phyloP scores from a whole-genome alignment of 768 basidiomycete genomes.

The Rubroboletus satanas region DNA sequence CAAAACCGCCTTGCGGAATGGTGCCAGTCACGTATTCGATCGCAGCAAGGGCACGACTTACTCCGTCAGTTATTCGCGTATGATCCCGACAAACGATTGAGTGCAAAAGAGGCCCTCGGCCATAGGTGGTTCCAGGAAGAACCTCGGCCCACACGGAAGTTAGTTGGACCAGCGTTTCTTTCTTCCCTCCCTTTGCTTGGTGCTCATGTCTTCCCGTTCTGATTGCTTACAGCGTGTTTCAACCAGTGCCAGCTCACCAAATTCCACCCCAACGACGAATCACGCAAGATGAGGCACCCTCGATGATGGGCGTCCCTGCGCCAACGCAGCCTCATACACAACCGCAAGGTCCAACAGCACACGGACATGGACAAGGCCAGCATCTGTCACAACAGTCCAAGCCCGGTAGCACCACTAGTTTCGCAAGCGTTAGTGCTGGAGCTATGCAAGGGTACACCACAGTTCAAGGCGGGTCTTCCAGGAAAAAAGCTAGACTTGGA shows the following conservation, averaged over 20 bases:
- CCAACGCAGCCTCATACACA: conserved; percentile 43
- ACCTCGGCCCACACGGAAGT: conserved; percentile 84
- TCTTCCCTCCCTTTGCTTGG: not conserved
- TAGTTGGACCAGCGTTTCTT: conserved; percentile 27
- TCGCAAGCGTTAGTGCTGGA: conserved; percentile 57
- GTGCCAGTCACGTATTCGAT: conserved; percentile 64
- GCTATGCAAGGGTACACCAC: conserved; percentile 29
- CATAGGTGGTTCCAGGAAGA: conserved; percentile 95
- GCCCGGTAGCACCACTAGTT: conserved; percentile 59
- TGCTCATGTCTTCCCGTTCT: conserved; percentile 4
- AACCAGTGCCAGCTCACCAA: conserved; percentile 56
- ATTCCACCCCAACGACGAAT: conserved; percentile 85
- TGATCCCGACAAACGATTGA: conserved; percentile 84
- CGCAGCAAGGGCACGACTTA: conserved; percentile 70
- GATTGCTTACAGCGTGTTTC: conserved; percentile 59
- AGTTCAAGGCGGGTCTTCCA: conserved; percentile 36
- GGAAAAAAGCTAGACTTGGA: conserved; percentile 61
- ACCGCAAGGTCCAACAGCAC: conserved; percentile 42
- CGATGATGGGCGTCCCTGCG: conserved; percentile 68
- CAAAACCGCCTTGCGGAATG: conserved; percentile 66
- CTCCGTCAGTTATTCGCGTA: conserved; percentile 85
- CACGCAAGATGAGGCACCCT: conserved; percentile 88
- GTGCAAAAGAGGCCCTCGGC: conserved; percentile 72
- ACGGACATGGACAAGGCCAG: conserved; percentile 46
- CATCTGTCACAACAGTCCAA: conserved; percentile 39